Base-by-base conservation (phyloP, 768 basidiomycete species). In the Lentinula edodes region DNA sequence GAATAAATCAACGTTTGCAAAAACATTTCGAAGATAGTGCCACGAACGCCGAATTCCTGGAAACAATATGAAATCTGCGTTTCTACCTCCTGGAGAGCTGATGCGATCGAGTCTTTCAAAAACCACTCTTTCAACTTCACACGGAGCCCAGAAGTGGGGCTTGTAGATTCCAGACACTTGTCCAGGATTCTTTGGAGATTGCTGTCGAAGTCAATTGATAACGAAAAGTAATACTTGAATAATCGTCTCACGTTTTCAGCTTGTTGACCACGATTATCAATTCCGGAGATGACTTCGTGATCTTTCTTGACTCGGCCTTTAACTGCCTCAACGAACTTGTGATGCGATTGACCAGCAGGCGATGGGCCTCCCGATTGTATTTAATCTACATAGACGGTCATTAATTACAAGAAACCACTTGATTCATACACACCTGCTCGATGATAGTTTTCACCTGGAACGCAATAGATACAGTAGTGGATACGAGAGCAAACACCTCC, bases 31-130 rank as follows among this genome's bases (percentile, higher is more conserved):
- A 9, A 35, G 28, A 18, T 13, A 28, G 23, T 28, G 34, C 32
- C 13, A 52, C 62, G 43, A 35, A 62, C 62, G 12, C 32, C 45
- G 18, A 62, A 62, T 18, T 62, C 62, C 12, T 58, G 62, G 39
- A 62, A 43, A 62, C 62, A 62, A 23, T 51, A 32, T 32, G 62
- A 38, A 9, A 62, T 58, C 16, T 62, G 62, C 16, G 58, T 62
- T n/a, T 62, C 62, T 12, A 62, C 42, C 23, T 52, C 62, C 6
- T 45, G 32, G 8, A 62, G 57, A 15, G 57, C 48, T 23, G 48
- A 36, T 18, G 23, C 50, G 18, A 62, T 62, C 9, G 48, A 48
- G 34, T 62, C 62, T 13, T 46, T 52, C 35, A 16, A 38, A 35
- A 57, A 58, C 55, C 55, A 62, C 18, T 62, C 52, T 16, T 2